Evolutionary conservation across 1,284 basidiomycete genomes (phyloP), one percentile per base, ranked within the genome.

Genomic region (Ceratobasidium sp.): DNA sequence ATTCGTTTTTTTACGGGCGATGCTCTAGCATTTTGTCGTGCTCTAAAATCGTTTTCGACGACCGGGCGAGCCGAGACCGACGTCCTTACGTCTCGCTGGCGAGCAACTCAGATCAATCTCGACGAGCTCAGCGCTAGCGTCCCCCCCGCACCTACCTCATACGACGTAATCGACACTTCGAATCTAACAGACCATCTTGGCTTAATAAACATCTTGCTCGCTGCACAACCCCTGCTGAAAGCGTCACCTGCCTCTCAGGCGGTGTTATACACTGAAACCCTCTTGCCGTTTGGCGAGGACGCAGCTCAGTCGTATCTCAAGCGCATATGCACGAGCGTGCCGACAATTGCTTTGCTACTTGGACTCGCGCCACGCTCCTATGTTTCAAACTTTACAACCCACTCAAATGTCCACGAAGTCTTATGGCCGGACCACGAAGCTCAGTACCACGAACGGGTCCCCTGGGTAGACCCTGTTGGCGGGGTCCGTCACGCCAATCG

Each of bases 141-240:
- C 14, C 44, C 27, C 2, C 24, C 44, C 1, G 41, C 33, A 19
- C 69, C 56, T 1, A 44, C 36, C n/a, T 15, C 47, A 8, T 73
- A 51, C n/a, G 71, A 73, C 47, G 48, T 73, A 19, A 73, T 73
- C 33, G 71, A 73, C 17, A 73, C 71, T n/a, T 73, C 71, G 1
- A 63, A 54, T 33, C 59, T 73, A 14, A 63, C 59, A 0, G 59
- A 73, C 24, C 47, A 63, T 19, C 59, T 73, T 41, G 59, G 33
- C 17, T 22, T 73, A n/a, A 14, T 73, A 31, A 73, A 73, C 41
- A 19, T 73, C 4, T 27, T 73, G 7, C 11, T 54, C 14, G 59
- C 41, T 2, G n/a, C 71, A 1, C 71, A 36, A 11, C 57, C 71
- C 3, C 59, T 73, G 1, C 15, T 73, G 8, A 73, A 63, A 36